Base-by-base conservation (phyloP, 2,329 filamentous ascomycete species). In the Alternaria atra region DNA sequence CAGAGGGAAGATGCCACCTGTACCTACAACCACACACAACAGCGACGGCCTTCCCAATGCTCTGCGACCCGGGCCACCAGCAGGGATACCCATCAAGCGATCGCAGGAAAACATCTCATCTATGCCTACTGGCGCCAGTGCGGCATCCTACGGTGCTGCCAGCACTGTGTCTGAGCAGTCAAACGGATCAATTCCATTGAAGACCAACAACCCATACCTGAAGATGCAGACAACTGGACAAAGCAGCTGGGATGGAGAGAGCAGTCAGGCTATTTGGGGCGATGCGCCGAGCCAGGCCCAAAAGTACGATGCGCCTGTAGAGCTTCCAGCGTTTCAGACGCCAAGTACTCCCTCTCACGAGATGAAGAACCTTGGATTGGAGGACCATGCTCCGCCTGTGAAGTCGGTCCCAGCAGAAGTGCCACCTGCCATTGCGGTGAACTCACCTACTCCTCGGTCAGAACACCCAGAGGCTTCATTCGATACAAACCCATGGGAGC, bases 201-300 rank as follows among this genome's bases (percentile, higher is more conserved):
- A 80, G 59, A 81, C 80, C 4, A 80, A 82, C 61, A 83, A 83
- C 56, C 81, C 81, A 8, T 83, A 83, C 61, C 71, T 79, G 23
- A 74, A 74, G 29, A 76, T 78, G 67, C 79, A 80, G 50, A 62
- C 68, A 15, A 79, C 79, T 1, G 77, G 75, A 0, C 71, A 80
- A 52, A 75, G 66, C 37, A 73, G 66, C 15, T 77, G 74, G 59
- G 77, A 71, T 7, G 69, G 59, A 6, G 80, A 81, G 55, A 78
- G 66, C 65, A 80, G 72, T 55, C 72, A 77, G 35, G 66, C 77
- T 3, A 72, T 78, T 23, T 82, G 80, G 80, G 77, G 79, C 17
- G 76, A 78, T 39, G 60, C 68, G 8, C 71, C 67, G 3, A 51
- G 66, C 15, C 68, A 77, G 4, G 60, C 67, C 9, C 66, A 71